Percentiles rank a stretch among this genome's conserved stretches.
These are phyloP conservation scores for Musa acuminata DNA, from an alignment of 176 grass and related monocot genomes.

Conservation along the genomic window DNA sequence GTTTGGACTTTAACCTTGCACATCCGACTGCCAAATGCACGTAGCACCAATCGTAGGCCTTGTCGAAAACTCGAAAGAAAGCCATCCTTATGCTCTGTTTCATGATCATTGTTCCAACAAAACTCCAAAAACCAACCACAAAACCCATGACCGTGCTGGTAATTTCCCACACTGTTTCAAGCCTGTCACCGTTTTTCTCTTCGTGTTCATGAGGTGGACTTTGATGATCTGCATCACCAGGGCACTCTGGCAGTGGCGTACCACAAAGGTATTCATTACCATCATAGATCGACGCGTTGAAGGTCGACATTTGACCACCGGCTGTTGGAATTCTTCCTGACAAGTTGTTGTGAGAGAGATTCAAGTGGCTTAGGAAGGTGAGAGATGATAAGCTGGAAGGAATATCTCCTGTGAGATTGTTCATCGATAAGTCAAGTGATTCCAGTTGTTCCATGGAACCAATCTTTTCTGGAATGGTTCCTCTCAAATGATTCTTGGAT, in stretches of 20 bases:
- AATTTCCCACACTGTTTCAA: not conserved
- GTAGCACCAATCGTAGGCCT: no score
- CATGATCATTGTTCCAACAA: no score
- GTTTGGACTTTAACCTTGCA: no score
- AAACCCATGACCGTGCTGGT: no score
- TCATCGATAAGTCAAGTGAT: slow-evolving; percentile 34
- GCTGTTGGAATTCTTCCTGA: slow-evolving; percentile 25
- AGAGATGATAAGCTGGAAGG: slow-evolving; percentile 15
- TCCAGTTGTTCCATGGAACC: not conserved
- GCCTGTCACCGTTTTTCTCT: not conserved
- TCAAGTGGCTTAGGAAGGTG: not conserved
- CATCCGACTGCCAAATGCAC: no score
- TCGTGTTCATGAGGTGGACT: no score
- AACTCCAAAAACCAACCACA: no score
- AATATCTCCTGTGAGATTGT: slow-evolving; percentile 17
- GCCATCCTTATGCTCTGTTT: no score
- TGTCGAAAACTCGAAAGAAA: no score
- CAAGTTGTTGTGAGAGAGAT: slow-evolving; percentile 34
- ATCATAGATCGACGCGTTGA: not conserved
- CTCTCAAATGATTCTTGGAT: not conserved
- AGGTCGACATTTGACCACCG: slow-evolving; percentile 8
- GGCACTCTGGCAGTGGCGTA: not conserved
- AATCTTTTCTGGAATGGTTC: not conserved
- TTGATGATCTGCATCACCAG: not conserved
- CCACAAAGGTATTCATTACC: slow-evolving; percentile 23